Base-by-base conservation (phyloP, 176 grass and related monocot genomes). In the Oryza glumipatula region DNA sequence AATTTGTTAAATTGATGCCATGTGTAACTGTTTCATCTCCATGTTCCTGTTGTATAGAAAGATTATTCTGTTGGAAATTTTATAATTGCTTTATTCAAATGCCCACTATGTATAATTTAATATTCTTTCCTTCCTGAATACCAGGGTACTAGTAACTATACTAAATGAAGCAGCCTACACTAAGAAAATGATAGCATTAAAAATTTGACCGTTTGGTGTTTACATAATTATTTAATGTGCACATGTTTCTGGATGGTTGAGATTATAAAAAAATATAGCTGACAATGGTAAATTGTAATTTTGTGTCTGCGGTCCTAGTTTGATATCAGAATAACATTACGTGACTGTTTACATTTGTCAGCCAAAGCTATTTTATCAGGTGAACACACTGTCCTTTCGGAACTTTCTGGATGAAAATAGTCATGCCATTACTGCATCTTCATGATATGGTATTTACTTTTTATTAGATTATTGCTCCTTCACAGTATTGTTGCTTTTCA, bases 401-500 rank as follows among this genome's bases (percentile, higher is more conserved):
- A 74, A 3, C 41, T 74, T 14, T 80, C 11, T 75, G 21, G 24
- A 69, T 28, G 64, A 26, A 61, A 48, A 15, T 75, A 9, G 51
- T 65, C 36, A 82, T 10, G 14, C 10, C 44, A n/a, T 82, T 82
- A 63, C 17, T 2, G 0, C 3, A 23, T 2, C 58, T 63, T 23
- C 36, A 61, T 17, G 5, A 23, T 43, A 72, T 70, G 54, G 13
- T 1, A 39, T 74, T 65, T 6, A 44, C 14, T 22, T 70, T 51
- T 52, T 39, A 39, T 80, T 79, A 32, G 12, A 7, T 30, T 47
- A 46, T 77, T 78, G 10, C 26, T 68, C 58, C 3, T 9, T 74
- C 78, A 6, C 38, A 39, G 63, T 58, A 3, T 44, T 80, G 16
- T 87, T 63, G 5, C 67, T 89, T 78, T 91, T 32, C 77, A 98